Evolutionary conservation across 768 basidiomycete species (phyloP), one percentile per base, ranked within the genome.

Genomic region (Xanthoconium purpureum): DNA sequence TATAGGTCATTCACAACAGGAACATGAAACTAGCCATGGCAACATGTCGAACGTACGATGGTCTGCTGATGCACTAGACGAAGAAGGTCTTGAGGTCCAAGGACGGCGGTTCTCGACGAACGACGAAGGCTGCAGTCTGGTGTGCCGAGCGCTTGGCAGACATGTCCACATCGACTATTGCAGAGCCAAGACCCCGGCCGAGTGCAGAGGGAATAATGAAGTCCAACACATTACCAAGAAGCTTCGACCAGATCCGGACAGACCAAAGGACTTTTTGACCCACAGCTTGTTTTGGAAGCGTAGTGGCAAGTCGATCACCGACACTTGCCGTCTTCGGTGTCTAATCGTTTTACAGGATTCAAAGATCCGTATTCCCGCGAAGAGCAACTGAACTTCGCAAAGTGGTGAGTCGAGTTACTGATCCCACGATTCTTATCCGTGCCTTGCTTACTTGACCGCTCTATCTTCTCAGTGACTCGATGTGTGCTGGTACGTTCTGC

Each of bases 281-380:
- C 85, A 86, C 58, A 71, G 63, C 35, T 54, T 85, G 38, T 78
- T 76, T 57, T 86, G 84, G 84, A 76, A 76, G 57, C 76, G 84
- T 12, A 77, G 77, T 61, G 84, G 84, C 77, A 57, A 46, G 75
- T 66, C 12, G 0, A 47, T 17, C 6, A 20, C 33, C n/a, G 17
- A n/a, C 1, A 14, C 6, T 4, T 1, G 2, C 3, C 15, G 0
- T 0, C 13, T 7, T 57, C 18, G 15, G 35, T 29, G 12, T 1
- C 44, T 52, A 12, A 60, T 46, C 15, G 5, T 50, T 46, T 14
- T 47, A 13, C 47, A 84, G 84, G 82, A 6, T 85, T 84, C 73
- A 83, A 79, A 70, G 84, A 85, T 65, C 84, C 83, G 0, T 85
- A 85, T 59, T 76, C 82, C 6, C 75, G 75, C 8, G 81, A 84